Conservation (phyloP, 345 rosid species). For the Ailanthus altissimus region DNA sequence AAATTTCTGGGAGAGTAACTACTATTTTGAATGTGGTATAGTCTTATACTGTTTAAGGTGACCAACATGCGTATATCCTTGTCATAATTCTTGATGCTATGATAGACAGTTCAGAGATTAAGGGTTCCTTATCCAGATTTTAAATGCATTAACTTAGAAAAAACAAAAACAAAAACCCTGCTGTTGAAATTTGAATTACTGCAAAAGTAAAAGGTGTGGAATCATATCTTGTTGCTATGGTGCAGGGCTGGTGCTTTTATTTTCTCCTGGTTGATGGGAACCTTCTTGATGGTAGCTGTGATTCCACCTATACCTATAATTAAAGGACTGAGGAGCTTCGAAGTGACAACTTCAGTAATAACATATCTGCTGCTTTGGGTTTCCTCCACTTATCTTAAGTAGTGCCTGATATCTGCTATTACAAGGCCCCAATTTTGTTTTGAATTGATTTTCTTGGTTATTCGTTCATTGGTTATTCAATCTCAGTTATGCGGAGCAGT, state of each 20-base stretch:
- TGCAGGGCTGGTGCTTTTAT: constrained; percentile 80
- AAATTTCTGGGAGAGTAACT: constrained; percentile 5
- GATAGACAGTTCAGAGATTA: not conserved
- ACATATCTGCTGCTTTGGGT: constrained; percentile 83
- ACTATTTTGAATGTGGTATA: not conserved
- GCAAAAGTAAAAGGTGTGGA: constrained; percentile 2
- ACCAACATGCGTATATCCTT: not conserved
- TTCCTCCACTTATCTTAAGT: constrained; percentile 68
- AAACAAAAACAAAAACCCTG: not conserved
- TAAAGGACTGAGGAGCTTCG: constrained; percentile 81
- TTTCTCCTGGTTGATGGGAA: constrained; percentile 86
- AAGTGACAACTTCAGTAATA: constrained; percentile 78
- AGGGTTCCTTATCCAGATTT: not conserved
- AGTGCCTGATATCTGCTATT: constrained; percentile 27
- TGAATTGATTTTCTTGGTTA: constrained; percentile 13
- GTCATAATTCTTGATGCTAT: not conserved
- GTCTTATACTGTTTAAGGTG: not conserved
- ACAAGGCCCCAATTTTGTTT: constrained; percentile 24
- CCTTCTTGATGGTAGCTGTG: constrained; percentile 92
- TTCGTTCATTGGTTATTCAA: constrained; percentile 10
- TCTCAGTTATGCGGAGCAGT: not conserved
- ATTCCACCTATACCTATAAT: constrained; percentile 84
- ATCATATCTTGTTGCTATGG: constrained; percentile 22
- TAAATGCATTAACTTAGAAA: not conserved
- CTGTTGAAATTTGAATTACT: constrained; percentile 15